Conservation (phyloP, 768 basidiomycete species). For the Phylloporus arenicola region DNA sequence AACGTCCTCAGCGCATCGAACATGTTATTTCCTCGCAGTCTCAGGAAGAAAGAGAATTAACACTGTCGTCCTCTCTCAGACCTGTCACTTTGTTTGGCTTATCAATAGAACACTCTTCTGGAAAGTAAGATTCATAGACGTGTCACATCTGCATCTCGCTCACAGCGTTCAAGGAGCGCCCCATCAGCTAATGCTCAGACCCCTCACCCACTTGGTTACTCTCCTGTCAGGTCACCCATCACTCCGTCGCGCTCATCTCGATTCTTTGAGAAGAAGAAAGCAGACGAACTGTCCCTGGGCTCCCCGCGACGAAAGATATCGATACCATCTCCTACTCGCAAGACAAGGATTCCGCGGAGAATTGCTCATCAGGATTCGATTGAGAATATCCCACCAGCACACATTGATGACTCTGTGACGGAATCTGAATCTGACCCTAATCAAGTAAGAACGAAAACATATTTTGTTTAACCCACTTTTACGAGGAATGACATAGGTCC, state of each 20-base stretch:
- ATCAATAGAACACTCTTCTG: background rate
- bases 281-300: background rate
- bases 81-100: background rate
- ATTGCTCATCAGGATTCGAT: conserved; percentile 1
- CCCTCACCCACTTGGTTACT: conserved; percentile 1
- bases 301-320: background rate
- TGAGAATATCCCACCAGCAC: conserved; percentile 1
- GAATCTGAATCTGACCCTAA: conserved; percentile 28
- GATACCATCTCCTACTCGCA: background rate
- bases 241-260: background rate
- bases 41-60: conserved; percentile 29
- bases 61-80: conserved; percentile 2
- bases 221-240: conserved; percentile 1
- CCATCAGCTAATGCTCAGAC: background rate
- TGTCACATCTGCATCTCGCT: background rate
- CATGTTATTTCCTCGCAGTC: conserved; percentile 30
- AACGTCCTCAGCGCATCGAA: conserved; percentile 21
- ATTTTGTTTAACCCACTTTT: background rate
- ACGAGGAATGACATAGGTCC: background rate
- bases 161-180: conserved; percentile 6
- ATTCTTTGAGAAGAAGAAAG: conserved; percentile 1
- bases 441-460: conserved; percentile 4
- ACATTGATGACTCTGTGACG: conserved; percentile 26
- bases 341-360: background rate
- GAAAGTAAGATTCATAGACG: conserved; percentile 13